Base-by-base conservation (phyloP, 495 filamentous ascomycete species). In the Talaromyces trachyspermus region DNA sequence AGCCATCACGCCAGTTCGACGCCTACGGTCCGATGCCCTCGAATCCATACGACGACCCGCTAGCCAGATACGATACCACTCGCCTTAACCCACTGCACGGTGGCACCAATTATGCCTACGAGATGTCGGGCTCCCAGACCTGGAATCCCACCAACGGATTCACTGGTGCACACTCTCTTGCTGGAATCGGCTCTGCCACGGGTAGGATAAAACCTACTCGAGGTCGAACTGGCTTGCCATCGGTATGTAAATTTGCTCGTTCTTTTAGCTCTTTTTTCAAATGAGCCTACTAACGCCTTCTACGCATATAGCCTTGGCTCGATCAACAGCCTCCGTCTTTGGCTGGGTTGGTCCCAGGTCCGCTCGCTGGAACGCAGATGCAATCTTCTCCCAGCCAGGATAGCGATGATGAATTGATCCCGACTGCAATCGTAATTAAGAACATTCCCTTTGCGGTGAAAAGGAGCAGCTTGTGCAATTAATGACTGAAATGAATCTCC, bases 401-500 rank as follows among this genome's bases (percentile, higher is more conserved):
- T 27, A 65, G 64, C 14, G 84, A 83, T 51, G 88, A 86, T 49
- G 90, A 96, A 68, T 76, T 98, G 50, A 98, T 98, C 49, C 92
- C 92, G 12, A 98, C 92, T 2, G 92, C 92, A 26, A 97, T 98
- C 52, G 92, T 98, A 41, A 97, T 98, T 71, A 98, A 98, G 71
- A 98, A 98, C 58, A 98, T 98, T 40, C 92, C 94, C 2, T 98
- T 98, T 61, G 92, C 92, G 36, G 89, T 96, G 35, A 90, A 95
- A 96, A 96, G 69, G 92, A 98, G 64, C 86, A 90, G 64, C 76
- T 98, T 33, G 85, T 95, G 14, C 77, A 81, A 48, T 71, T 95
- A 53, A 97, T 98, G 92, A 90, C 87, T 11, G 84, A 94, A 18
- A 74, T 95, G 69, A 81, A 83, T 47, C 76, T 97, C 92, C 92